phyloP scores from a whole-genome alignment of 2,329 filamentous ascomycete genomes.

The Pseudocercospora vitis region DNA sequence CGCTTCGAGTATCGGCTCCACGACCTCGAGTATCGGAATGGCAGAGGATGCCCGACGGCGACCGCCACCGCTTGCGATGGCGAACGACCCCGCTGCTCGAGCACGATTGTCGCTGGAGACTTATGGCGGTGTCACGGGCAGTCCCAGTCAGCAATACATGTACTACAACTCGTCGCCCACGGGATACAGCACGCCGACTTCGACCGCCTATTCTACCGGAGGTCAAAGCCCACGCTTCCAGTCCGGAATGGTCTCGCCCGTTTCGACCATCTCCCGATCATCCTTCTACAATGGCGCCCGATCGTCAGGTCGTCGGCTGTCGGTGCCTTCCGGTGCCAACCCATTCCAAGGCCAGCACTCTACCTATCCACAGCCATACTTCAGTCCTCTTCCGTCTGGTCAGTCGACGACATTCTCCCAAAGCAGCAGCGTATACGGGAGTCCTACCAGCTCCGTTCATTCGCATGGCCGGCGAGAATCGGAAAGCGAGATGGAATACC shows the following conservation, averaged over 20 bases:
- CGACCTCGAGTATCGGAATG: constrained; percentile 63
- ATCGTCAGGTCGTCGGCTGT: constrained; percentile 70
- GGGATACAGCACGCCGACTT: constrained; percentile 79
- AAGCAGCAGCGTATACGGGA: constrained; percentile 62
- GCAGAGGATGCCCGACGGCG: constrained; percentile 67
- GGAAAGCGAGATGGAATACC: constrained; percentile 71
- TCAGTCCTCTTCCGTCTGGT: constrained; percentile 57
- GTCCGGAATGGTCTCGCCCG: constrained; percentile 69
- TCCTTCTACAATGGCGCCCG: constrained; percentile 72
- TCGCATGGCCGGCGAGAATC: constrained; percentile 67
- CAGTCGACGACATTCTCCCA: constrained; percentile 55
- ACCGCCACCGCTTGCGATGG: constrained; percentile 77
- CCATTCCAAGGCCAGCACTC: constrained; percentile 68
- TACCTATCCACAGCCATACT: constrained; percentile 56
- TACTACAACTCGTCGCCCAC: constrained; percentile 68
- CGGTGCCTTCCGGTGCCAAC: constrained; percentile 73
- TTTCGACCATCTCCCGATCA: constrained; percentile 65
- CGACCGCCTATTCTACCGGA: constrained; percentile 75
- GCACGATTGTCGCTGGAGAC: constrained; percentile 66
- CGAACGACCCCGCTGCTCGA: constrained; percentile 60
- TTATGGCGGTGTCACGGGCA: constrained; percentile 61
- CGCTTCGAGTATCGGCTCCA: constrained; percentile 80
- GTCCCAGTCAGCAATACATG: constrained; percentile 64
- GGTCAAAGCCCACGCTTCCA: constrained; percentile 75
- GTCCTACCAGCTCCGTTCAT: constrained; percentile 65